phyloP scores from a whole-genome alignment of 371 early-diverging fungal species.

The Mucor racemosus region DNA sequence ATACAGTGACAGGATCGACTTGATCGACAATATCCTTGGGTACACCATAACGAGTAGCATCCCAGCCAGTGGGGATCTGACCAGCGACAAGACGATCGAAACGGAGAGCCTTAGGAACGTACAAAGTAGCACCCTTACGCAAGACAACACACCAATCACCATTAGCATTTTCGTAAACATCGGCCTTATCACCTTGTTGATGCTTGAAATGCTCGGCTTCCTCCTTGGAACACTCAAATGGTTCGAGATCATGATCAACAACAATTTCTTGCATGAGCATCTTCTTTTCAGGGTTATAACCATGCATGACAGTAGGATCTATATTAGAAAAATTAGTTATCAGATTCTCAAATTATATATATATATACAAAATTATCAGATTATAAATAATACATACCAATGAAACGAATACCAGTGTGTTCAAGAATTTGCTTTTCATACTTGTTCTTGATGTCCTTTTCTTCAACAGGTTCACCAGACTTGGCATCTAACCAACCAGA shows the following conservation, averaged over 20 bases:
- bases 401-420: slow-evolving; percentile 95
- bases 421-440: slow-evolving; percentile 92
- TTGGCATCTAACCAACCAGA: slow-evolving; percentile 95
- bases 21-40: slow-evolving; percentile 91
- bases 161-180: slow-evolving; percentile 70
- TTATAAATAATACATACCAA: slow-evolving; percentile 54
- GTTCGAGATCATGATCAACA: slow-evolving; percentile 90
- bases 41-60: slow-evolving; percentile 91
- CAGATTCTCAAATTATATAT: neutral
- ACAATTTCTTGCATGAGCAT: slow-evolving; percentile 90
- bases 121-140: slow-evolving; percentile 87
- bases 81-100: slow-evolving; percentile 96
- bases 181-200: slow-evolving; percentile 87
- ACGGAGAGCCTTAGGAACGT: slow-evolving; percentile 93
- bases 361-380: too few species aligned
- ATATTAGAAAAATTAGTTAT: neutral
- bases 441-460: slow-evolving; percentile 90
- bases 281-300: slow-evolving; percentile 93
- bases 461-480: slow-evolving; percentile 90
- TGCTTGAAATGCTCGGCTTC: slow-evolving; percentile 92
- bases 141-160: slow-evolving; percentile 83
- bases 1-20: slow-evolving; percentile 91
- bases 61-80: slow-evolving; percentile 96
- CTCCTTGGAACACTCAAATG: slow-evolving; percentile 89
- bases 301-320: slow-evolving; percentile 87